Evolutionary conservation across 371 early-diverging fungal species (phyloP).

Genomic region (Blakeslea trispora): DNA sequence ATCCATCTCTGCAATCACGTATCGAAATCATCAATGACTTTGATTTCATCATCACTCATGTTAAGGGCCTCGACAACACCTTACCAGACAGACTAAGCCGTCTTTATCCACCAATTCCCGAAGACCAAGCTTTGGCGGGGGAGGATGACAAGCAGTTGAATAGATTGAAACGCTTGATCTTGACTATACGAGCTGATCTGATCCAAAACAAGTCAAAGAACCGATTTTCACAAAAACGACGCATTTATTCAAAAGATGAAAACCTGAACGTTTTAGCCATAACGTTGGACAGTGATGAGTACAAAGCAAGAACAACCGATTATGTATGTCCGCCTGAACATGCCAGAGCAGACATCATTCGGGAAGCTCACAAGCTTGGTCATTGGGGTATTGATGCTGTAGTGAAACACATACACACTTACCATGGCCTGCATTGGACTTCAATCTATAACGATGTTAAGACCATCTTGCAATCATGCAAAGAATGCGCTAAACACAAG

Average conservation of each 20-base stretch:
- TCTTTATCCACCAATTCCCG: constrained; percentile 6
- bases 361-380: constrained; percentile 7
- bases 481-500: constrained; percentile 9
- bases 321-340: constrained; percentile 8
- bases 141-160: constrained; percentile 4
- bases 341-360: background rate
- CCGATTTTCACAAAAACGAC: background rate
- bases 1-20: constrained; percentile 5
- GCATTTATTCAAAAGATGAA: constrained; percentile 4
- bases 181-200: constrained; percentile 1
- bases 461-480: background rate
- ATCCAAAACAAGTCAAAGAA: background rate
- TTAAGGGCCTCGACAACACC: background rate
- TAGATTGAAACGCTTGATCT: constrained; percentile 1
- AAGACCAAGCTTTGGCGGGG: constrained; percentile 8
- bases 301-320: background rate
- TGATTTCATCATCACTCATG: background rate
- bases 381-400: constrained; percentile 7
- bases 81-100: constrained; percentile 1
- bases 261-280: constrained; percentile 9
- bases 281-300: constrained; percentile 6
- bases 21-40: background rate
- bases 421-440: constrained; percentile 8
- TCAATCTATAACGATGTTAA: constrained; percentile 9
- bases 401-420: constrained; percentile 1